These are phyloP conservation scores for Penicillium taxi DNA, from an alignment of 495 filamentous ascomycete species.

Conservation along the genomic window DNA sequence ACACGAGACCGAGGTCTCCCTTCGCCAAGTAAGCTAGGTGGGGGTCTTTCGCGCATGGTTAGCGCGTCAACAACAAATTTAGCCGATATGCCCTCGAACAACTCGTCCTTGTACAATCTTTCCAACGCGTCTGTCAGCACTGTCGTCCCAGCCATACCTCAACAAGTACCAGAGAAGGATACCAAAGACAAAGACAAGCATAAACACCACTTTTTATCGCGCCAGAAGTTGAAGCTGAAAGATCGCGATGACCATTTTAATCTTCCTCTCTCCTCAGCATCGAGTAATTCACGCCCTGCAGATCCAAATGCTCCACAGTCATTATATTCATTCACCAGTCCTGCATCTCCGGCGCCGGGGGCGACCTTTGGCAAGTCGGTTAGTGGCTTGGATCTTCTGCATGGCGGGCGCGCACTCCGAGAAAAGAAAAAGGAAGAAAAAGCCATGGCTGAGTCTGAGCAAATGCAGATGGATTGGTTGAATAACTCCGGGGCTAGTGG, in stretches of 20 bases:
- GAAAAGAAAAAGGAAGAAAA: conserved; percentile 89
- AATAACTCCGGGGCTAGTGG: conserved; percentile 21
- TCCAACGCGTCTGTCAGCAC: conserved; percentile 81
- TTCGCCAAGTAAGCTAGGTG: conserved; percentile 71
- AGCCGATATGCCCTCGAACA: conserved; percentile 54
- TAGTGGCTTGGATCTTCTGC: conserved; percentile 74
- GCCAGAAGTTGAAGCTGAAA: conserved; percentile 86
- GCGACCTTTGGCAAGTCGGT: conserved; percentile 70
- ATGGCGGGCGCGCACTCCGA: conserved; percentile 74
- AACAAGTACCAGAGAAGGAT: conserved; percentile 25
- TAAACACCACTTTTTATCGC: conserved; percentile 76
- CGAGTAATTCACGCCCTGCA: conserved; percentile 78
- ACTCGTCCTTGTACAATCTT: conserved; percentile 69
- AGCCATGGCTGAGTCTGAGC: conserved; percentile 33
- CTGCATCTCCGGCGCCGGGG: conserved; percentile 57
- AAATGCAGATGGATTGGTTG: conserved; percentile 38
- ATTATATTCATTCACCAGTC: conserved; percentile 69
- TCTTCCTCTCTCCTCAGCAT: conserved; percentile 75
- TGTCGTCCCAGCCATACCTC: conserved; percentile 41
- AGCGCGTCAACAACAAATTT: conserved; percentile 75
- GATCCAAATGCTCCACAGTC: conserved; percentile 80
- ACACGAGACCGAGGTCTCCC: conserved; percentile 62
- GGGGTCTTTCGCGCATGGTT: conserved; percentile 50
- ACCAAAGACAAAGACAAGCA: conserved; percentile 52
- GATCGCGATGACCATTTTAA: conserved; percentile 68